Evolutionary conservation across 2,329 filamentous ascomycete genomes (phyloP), one percentile per base, ranked within the genome.

Genomic region (Sclerotinia subarctica): DNA sequence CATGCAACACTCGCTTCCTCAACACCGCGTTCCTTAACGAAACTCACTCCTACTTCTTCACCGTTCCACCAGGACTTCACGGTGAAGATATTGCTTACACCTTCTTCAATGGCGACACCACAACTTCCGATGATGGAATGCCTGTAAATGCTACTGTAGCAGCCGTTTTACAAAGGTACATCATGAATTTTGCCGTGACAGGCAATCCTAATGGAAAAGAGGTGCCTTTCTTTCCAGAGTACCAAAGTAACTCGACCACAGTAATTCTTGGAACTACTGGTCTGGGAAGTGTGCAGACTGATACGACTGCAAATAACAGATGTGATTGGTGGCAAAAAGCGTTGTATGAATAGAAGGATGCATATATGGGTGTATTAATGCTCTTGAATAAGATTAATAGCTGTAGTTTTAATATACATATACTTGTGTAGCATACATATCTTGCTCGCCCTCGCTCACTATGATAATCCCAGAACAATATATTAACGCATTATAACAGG

Each of bases 1-100:
- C 78, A 44, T 87, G 85, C 79, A 85, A 85, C 71, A 81, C 84
- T 19, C 79, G 81, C 72, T 85, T 80, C 72, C 78, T 87, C 5
- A 79, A 80, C 66, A 77, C 76, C 1, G 84, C 81, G 10, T 82
- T 78, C 74, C 72, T 74, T 15, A 83, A 84, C 74, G 63, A 79
- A 13, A 83, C 82, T 0, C 83, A 83, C 74, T 78, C 79, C 2
- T 87, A 87, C 77, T 75, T 82, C 32, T 88, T 87, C 73, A 78
- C 80, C 29, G 79, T 85, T 1, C 81, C 82, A 0, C 84, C 85
- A 0, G 84, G 79, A 10, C 77, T 84, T 47, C 86, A 88, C 73
- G 84, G 81, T 24, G 75, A 80, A 63, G 86, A 88, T 71, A 71
- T 85, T 5, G 69, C 79, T 0, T 86, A 84, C 71, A 84, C 83